phyloP scores from a whole-genome alignment of 129 eudicot species.

The Saposhnikovia divaricata region DNA sequence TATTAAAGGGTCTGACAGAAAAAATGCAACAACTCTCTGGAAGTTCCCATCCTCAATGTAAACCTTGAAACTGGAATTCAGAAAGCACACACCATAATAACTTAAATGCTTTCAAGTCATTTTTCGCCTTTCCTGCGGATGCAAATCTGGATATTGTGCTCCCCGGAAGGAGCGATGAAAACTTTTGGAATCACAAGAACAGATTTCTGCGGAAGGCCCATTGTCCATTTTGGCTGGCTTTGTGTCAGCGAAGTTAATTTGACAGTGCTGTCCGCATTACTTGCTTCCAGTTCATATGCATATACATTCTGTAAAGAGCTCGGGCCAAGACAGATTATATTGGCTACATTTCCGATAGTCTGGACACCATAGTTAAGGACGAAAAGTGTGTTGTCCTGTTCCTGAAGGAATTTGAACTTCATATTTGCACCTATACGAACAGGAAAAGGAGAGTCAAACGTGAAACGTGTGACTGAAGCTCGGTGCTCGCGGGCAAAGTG shows the following conservation, averaged over 20 bases:
- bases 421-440: slow-evolving; percentile 18
- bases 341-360: slow-evolving; percentile 28
- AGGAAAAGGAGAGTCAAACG: slow-evolving; percentile 29
- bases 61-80: neutral
- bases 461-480: slow-evolving; percentile 29
- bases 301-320: slow-evolving; percentile 20
- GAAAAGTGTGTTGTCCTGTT: slow-evolving; percentile 37
- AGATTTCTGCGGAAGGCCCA: slow-evolving; percentile 21
- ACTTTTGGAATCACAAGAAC: slow-evolving; percentile 41
- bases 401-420: slow-evolving; percentile 47
- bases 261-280: slow-evolving; percentile 30
- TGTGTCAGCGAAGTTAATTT: slow-evolving; percentile 29
- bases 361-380: slow-evolving; percentile 33
- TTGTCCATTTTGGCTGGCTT: slow-evolving; percentile 23
- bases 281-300: slow-evolving; percentile 35
- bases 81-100: neutral
- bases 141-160: slow-evolving; percentile 24
- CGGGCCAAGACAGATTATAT: slow-evolving; percentile 50
- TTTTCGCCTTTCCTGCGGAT: slow-evolving; percentile 17
- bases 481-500: slow-evolving; percentile 44
- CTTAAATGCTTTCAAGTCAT: neutral
- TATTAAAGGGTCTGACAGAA: neutral
- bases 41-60: neutral
- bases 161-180: slow-evolving; percentile 9
- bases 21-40: neutral